A percentile compares a stretch with the other conserved stretches of the same genome.
phyloP scores from a whole-genome alignment of 495 filamentous ascomycete genomes.

The Talaromyces borbonicus region DNA sequence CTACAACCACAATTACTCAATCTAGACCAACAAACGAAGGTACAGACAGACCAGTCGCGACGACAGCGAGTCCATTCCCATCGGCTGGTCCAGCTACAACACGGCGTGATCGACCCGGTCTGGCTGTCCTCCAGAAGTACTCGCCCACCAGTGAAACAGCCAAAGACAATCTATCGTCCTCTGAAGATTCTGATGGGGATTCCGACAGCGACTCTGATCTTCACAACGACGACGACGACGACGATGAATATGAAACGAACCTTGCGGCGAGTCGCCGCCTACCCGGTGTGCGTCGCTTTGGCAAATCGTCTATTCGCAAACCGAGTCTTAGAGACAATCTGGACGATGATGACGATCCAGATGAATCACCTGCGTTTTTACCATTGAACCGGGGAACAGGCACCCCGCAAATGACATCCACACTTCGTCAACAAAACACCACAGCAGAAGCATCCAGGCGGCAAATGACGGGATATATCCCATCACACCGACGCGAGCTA shows the following conservation, averaged over 20 bases:
- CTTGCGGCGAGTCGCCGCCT: constrained; percentile 18
- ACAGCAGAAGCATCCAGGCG: constrained; percentile 30
- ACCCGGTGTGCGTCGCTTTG: constrained; percentile 26
- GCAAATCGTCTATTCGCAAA: constrained; percentile 29
- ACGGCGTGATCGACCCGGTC: constrained; percentile 21
- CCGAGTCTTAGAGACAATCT: constrained; percentile 28
- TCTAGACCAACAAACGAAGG: constrained; percentile 8
- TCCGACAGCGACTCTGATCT: constrained; percentile 32
- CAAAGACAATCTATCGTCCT: constrained; percentile 18
- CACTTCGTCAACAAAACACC: constrained; percentile 42
- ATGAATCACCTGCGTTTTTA: constrained; percentile 59
- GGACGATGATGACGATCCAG: constrained; percentile 41
- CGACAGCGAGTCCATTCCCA: constrained; percentile 28
- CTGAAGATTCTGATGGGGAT: constrained; percentile 31
- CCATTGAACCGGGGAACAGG: constrained; percentile 41
- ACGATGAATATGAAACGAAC: neutral
- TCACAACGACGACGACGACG: constrained; percentile 47
- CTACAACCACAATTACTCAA: constrained; percentile 45
- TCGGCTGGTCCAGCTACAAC: constrained; percentile 18
- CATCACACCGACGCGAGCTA: constrained; percentile 26
- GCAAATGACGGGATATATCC: constrained; percentile 19
- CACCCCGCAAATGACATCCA: constrained; percentile 37
- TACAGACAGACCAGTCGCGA: constrained; percentile 31
- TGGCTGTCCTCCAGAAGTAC: constrained; percentile 20
- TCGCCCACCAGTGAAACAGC: constrained; percentile 16